These are phyloP conservation scores for Dentipellis fragilis DNA, from an alignment of 768 basidiomycete genomes.

Conservation along the genomic window DNA sequence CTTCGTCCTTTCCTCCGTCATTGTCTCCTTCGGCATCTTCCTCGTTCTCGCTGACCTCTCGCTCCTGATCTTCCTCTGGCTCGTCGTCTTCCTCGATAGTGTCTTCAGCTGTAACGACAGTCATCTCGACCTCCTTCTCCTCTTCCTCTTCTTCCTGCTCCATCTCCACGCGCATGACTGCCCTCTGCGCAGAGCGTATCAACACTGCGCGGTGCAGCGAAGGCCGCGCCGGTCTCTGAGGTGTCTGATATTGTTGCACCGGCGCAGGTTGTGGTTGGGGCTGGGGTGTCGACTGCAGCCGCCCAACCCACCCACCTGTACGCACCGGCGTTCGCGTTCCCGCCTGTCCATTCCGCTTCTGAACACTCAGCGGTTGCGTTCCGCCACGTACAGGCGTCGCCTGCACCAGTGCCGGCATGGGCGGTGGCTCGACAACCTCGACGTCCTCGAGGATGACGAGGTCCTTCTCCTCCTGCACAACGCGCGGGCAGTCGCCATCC, in stretches of 20 bases:
- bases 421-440: slow-evolving; percentile 20
- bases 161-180: slow-evolving; percentile 39
- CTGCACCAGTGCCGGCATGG: background rate
- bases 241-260: slow-evolving; percentile 16
- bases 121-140: slow-evolving; percentile 7
- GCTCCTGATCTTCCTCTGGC: too few relatives aligned
- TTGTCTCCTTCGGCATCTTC: slow-evolving; percentile 1
- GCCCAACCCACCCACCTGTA: slow-evolving; percentile 4
- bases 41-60: slow-evolving; percentile 1
- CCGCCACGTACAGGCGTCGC: background rate
- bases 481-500: slow-evolving; percentile 54
- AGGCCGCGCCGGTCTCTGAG: slow-evolving; percentile 23
- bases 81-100: slow-evolving; percentile 12
- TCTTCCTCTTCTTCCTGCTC: slow-evolving; percentile 39
- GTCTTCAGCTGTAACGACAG: background rate
- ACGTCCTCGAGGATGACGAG: slow-evolving; percentile 66
- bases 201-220: slow-evolving; percentile 63
- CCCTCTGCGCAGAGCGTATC: slow-evolving; percentile 59
- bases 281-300: slow-evolving; percentile 6
- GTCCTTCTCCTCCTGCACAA: slow-evolving; percentile 61
- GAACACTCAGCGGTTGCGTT: slow-evolving; percentile 1
- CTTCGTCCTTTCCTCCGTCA: slow-evolving; percentile 8
- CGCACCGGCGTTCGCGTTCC: slow-evolving; percentile 6
- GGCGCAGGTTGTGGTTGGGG: slow-evolving; percentile 11
- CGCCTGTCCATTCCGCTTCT: slow-evolving; percentile 2